phyloP scores from a whole-genome alignment of 108 stramenopile species.

The Fragilaria crotonensis region DNA sequence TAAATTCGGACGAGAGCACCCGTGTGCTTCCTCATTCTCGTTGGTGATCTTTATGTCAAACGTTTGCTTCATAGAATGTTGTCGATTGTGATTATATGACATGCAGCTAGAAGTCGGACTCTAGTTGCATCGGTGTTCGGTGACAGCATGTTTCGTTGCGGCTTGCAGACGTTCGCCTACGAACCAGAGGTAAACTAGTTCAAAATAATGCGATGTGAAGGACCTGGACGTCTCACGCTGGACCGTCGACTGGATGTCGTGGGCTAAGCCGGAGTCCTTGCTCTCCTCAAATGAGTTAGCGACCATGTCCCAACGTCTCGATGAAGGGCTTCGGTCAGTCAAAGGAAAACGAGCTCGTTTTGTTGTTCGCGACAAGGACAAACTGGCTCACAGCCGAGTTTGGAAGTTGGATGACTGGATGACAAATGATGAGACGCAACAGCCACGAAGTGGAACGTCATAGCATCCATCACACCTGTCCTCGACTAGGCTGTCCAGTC shows the following conservation, averaged over 20 bases:
- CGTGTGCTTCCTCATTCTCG: too few relatives aligned
- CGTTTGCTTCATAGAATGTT: too few relatives aligned
- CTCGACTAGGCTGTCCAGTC: too few relatives aligned
- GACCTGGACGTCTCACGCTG: neutral
- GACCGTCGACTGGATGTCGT: neutral
- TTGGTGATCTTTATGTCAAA: too few relatives aligned
- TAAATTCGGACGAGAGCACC: too few relatives aligned
- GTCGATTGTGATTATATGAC: too few relatives aligned
- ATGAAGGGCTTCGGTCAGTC: neutral
- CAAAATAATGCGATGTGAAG: too few relatives aligned
- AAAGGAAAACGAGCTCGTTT: neutral
- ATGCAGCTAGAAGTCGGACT: too few relatives aligned
- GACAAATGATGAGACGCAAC: neutral
- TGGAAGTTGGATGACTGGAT: neutral
- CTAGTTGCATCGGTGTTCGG: too few relatives aligned
- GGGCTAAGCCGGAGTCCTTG: neutral
- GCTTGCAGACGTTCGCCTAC: too few relatives aligned
- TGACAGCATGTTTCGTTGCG: too few relatives aligned
- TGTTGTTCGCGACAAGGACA: neutral
- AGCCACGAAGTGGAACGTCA: neutral
- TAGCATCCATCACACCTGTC: neutral
- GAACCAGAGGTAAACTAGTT: too few relatives aligned
- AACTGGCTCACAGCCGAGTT: neutral
- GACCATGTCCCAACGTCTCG: neutral
- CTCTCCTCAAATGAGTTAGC: neutral